phyloP scores from a whole-genome alignment of 2,329 filamentous ascomycete genomes.

The Aspergillus spinulosporus region DNA sequence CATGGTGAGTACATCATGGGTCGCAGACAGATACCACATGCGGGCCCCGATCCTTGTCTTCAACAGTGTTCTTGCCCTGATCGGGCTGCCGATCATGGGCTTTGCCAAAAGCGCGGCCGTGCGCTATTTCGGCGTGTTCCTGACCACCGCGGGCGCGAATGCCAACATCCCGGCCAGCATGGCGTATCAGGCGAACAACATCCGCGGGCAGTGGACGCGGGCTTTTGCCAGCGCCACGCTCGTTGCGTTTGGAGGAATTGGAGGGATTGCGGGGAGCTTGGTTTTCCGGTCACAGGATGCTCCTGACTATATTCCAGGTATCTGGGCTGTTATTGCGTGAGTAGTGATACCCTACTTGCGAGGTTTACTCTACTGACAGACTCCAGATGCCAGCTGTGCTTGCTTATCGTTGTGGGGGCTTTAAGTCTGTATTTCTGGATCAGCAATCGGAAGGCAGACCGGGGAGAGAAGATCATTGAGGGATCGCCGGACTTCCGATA shows the following conservation, averaged over 20 bases:
- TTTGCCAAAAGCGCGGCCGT: constrained; percentile 59
- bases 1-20: constrained; percentile 61
- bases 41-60: constrained; percentile 66
- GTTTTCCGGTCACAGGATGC: constrained; percentile 61
- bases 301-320: constrained; percentile 36
- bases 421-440: constrained; percentile 36
- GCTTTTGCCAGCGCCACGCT: constrained; percentile 75
- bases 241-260: constrained; percentile 73
- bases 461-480: constrained; percentile 38
- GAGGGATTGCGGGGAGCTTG: constrained; percentile 72
- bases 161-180: constrained; percentile 73
- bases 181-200: constrained; percentile 83
- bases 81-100: constrained; percentile 72
- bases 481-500: constrained; percentile 40
- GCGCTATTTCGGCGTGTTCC: constrained; percentile 74
- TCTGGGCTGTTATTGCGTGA: constrained; percentile 36
- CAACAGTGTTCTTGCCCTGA: constrained; percentile 66
- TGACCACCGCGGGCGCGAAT: constrained; percentile 72
- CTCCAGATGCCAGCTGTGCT: constrained; percentile 35
- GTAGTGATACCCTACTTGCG: constrained; percentile 9
- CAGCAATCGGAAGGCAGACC: constrained; percentile 37
- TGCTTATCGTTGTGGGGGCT: constrained; percentile 29
- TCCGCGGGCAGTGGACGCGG: constrained; percentile 84
- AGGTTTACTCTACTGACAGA: constrained; percentile 9
- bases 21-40: constrained; percentile 66